Conservation (phyloP, 306 rosid genomes). For the Arachis stenosperma region DNA sequence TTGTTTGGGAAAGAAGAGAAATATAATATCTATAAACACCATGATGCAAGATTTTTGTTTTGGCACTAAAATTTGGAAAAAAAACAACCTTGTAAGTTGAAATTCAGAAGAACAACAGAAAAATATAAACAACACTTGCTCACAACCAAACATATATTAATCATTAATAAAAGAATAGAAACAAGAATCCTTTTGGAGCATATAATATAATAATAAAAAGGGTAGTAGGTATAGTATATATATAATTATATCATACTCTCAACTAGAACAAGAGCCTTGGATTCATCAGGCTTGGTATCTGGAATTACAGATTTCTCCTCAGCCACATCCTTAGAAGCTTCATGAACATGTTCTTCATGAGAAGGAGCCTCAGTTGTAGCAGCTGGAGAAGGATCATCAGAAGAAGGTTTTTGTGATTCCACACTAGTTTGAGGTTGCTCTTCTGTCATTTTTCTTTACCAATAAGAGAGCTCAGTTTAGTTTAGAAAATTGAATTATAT, state of each 20-base stretch:
- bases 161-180: too few relatives aligned
- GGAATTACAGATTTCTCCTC: slow-evolving; percentile 70
- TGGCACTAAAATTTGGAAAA: background rate
- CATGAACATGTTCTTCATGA: background rate
- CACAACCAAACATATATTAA: background rate
- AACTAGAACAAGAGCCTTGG: slow-evolving; percentile 63
- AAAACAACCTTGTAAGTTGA: background rate
- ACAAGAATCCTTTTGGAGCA: background rate
- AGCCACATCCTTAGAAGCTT: slow-evolving; percentile 55
- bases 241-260: slow-evolving; percentile 48
- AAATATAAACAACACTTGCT: background rate
- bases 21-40: background rate
- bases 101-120: background rate
- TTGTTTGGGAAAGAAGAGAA: background rate
- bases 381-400: slow-evolving; percentile 42
- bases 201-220: background rate
- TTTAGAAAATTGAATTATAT: background rate
- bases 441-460: slow-evolving; percentile 50
- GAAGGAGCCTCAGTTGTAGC: background rate
- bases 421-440: slow-evolving; percentile 45
- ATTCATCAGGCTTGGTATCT: slow-evolving; percentile 56
- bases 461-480: background rate
- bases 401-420: slow-evolving; percentile 39
- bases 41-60: background rate
- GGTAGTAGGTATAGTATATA: background rate